Evolutionary conservation across 1,284 basidiomycete genomes (phyloP), one percentile per base, ranked within the genome.

Genomic region (Naganishia albida): DNA sequence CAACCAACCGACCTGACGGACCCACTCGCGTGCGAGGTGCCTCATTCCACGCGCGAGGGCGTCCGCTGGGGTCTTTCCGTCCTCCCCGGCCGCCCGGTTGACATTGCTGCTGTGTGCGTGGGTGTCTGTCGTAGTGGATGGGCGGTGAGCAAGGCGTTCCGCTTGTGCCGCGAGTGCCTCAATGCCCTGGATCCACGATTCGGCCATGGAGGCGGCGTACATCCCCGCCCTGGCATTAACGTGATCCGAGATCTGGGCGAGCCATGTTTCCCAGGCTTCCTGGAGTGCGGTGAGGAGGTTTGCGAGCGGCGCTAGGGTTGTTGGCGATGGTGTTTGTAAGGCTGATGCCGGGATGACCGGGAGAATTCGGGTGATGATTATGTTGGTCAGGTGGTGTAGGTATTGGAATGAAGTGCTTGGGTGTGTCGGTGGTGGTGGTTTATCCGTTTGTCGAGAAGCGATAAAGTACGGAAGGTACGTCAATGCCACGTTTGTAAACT

Each of bases 401-500:
- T 60, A 60, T 12, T 48, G 44, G 28, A 60, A 60, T 6, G 56
- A 49, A 16, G 42, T 60, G 44, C 56, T 60, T 26, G 56, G 44
- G 38, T 60, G 56, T 49, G 28, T 46, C 12, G 6, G 13, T 10
- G 26, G 16, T 2, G 34, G n/a, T 40, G 18, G 1, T 30, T 39
- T 34, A 30, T 26, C 28, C n/a, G 43, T 28, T 18, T n/a, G n/a
- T 18, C 20, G 23, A 2, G 56, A 23, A 10, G n/a, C 34, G 34
- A 50, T 40, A 50, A 60, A 60, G 56, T 60, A 60, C 30, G 56
- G 56, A 6, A 60, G 46, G 23, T 60, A 60, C 46, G 46, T 60
- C n/a, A 39, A 26, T 6, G 48, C 56, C 30, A 60, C 56, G 7
- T 60, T 46, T 4, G 38, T 16, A 15, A 60, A 60, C 15, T 60